Conservation (phyloP, 208 protist genomes). For the Leishmania mexicana region DNA sequence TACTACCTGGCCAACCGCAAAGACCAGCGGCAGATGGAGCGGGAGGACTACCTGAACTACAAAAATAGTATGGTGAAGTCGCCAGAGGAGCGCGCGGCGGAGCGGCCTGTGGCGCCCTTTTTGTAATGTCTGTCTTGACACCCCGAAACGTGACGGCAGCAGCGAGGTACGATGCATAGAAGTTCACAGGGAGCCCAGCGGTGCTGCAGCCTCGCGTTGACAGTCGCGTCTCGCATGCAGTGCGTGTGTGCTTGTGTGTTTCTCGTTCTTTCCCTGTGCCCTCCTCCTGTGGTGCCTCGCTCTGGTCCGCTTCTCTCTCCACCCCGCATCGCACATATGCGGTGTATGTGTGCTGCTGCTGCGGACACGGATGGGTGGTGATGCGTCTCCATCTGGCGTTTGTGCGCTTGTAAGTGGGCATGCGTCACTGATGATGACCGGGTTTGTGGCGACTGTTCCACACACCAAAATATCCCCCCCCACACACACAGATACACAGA, state of each 20-base stretch:
- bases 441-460: neutral
- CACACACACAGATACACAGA: neutral
- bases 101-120: conserved; percentile 79
- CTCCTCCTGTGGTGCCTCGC: neutral
- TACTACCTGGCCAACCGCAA: conserved; percentile 92
- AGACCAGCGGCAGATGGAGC: conserved; percentile 46
- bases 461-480: neutral
- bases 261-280: neutral
- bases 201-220: neutral
- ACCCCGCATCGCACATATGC: too few species aligned
- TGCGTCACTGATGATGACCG: neutral
- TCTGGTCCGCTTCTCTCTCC: neutral
- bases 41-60: conserved; percentile 87
- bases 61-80: conserved; percentile 87
- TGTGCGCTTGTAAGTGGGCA: neutral
- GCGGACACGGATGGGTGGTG: neutral
- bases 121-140: conserved; percentile 33
- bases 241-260: neutral
- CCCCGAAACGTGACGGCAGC: neutral
- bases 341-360: neutral
- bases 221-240: neutral
- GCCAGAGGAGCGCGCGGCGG: conserved; percentile 72
- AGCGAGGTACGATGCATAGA: neutral
- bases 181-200: neutral
- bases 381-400: neutral